Percentiles rank a stretch among this genome's conserved stretches.
Conservation (phyloP, 2,329 filamentous ascomycete species). For the Fusarium sacchari region DNA sequence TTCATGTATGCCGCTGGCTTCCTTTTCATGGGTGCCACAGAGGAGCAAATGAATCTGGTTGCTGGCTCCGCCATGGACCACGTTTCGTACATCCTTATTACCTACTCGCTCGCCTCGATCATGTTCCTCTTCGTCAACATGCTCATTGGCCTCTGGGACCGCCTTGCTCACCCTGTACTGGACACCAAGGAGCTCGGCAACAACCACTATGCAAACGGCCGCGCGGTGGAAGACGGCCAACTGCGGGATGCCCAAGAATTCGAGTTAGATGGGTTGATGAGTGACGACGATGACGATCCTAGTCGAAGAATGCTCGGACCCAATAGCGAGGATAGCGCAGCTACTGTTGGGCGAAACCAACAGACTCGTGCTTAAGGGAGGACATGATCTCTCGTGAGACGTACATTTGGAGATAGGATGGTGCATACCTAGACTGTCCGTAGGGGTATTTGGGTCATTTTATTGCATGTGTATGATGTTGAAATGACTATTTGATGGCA, state of each 20-base stretch:
- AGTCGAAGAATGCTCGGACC: conserved; percentile 48
- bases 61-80: conserved; percentile 80
- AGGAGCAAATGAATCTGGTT: conserved; percentile 91
- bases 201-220: conserved; percentile 49
- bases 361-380: conserved; percentile 13
- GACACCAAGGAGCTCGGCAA: conserved; percentile 52
- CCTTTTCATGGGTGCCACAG: conserved; percentile 96
- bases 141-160: conserved; percentile 85
- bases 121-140: conserved; percentile 92
- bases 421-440: not conserved
- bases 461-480: not conserved
- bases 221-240: conserved; percentile 61
- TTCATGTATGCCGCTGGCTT: conserved; percentile 92
- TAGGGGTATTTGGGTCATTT: not conserved
- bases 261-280: conserved; percentile 89
- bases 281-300: conserved; percentile 81
- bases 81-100: conserved; percentile 89
- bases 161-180: conserved; percentile 55
- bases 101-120: conserved; percentile 90
- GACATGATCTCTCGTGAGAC: not conserved
- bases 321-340: conserved; percentile 39
- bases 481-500: not conserved
- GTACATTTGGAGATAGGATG: not conserved
- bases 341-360: conserved; percentile 50
- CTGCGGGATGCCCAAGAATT: conserved; percentile 90